Base-by-base conservation (phyloP, 352 stramenopile genomes). In the Globisporangium rhizosaccharum region DNA sequence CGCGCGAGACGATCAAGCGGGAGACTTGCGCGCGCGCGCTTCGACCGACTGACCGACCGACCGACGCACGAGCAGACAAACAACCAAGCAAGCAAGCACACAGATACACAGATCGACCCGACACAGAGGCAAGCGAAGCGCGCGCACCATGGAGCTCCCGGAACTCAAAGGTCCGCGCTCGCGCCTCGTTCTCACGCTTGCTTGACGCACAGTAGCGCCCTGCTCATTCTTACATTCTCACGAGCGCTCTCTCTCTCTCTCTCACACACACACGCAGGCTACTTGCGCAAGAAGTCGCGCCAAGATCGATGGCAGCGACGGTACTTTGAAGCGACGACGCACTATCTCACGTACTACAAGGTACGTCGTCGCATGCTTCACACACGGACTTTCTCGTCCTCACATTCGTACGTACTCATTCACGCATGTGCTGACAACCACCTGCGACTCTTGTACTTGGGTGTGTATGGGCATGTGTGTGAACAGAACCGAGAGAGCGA, bases 291-390 rank as follows among this genome's bases (percentile, higher is more conserved):
- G 72, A 97, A 96, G 63, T 94, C 90, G 56, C 88, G 90, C 54
- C 85, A 96, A 65, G 87, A 94, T 44, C 85, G 88, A 45, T 97
- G 96, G 96, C 96, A 99, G 70, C 95, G 93, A 53, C 88, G 97
- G 53, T 99, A 97, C 79, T 99, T 99, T 69, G 96, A 99, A 79
- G 97, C 92, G 18, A 98, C 97, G 57, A 98, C 95, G 51, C 91
- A 98, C 76, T 98, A 97, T 72, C 77, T 99, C 28, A 98, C 96
- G 12, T 99, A 99, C 77, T 99, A 98, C 79, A 99, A 99, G 87
- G 88, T 96, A 45, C 46, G 57, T 20, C 37, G 4, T 10, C 1
- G 25, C 33, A 51, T 42, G 20, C 9, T 30, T 57, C 15, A 20
- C 14, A 20, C 11, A 47, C 41, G 20, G 41, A 7, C 17, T 60